These are phyloP conservation scores for Epichloe sylvatica DNA, from an alignment of 2,329 filamentous ascomycete genomes.

Conservation along the genomic window DNA sequence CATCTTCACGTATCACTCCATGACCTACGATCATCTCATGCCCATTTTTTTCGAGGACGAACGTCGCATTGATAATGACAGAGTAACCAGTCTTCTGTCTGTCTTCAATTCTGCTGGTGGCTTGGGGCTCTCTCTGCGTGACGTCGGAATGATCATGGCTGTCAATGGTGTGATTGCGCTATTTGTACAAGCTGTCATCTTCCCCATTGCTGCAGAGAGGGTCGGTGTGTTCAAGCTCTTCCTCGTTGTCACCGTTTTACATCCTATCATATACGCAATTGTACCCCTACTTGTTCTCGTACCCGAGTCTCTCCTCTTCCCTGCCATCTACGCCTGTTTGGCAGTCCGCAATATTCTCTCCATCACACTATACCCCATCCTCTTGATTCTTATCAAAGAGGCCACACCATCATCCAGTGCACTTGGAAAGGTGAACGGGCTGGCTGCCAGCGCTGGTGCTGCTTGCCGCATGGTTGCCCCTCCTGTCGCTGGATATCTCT, in stretches of 20 bases:
- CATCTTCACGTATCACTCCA: slow-evolving; percentile 88
- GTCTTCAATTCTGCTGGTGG: slow-evolving; percentile 46
- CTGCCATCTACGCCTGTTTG: slow-evolving; percentile 45
- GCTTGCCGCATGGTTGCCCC: slow-evolving; percentile 55
- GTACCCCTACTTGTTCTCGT: slow-evolving; percentile 45
- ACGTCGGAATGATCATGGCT: slow-evolving; percentile 48
- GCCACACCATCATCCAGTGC: slow-evolving; percentile 42
- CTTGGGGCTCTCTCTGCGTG: slow-evolving; percentile 46
- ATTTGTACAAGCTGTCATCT: slow-evolving; percentile 45
- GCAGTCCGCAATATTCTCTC: slow-evolving; percentile 45
- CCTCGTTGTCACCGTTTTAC: slow-evolving; percentile 42
- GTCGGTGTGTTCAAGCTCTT: slow-evolving; percentile 48
- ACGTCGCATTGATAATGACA: slow-evolving; percentile 28
- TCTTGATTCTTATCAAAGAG: slow-evolving; percentile 55
- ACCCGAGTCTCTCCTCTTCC: slow-evolving; percentile 34
- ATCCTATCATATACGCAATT: slow-evolving; percentile 46
- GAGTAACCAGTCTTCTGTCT: slow-evolving; percentile 20
- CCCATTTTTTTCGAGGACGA: slow-evolving; percentile 81
- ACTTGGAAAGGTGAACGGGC: slow-evolving; percentile 50
- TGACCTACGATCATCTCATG: slow-evolving; percentile 85
- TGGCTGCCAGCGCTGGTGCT: slow-evolving; percentile 51
- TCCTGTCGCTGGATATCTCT: slow-evolving; percentile 49
- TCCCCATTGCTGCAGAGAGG: slow-evolving; percentile 43
- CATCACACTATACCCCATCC: slow-evolving; percentile 48
- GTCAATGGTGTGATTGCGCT: slow-evolving; percentile 45